Evolutionary conservation across 163 green algal genomes (phyloP).

Genomic region (Volvox carteri): DNA sequence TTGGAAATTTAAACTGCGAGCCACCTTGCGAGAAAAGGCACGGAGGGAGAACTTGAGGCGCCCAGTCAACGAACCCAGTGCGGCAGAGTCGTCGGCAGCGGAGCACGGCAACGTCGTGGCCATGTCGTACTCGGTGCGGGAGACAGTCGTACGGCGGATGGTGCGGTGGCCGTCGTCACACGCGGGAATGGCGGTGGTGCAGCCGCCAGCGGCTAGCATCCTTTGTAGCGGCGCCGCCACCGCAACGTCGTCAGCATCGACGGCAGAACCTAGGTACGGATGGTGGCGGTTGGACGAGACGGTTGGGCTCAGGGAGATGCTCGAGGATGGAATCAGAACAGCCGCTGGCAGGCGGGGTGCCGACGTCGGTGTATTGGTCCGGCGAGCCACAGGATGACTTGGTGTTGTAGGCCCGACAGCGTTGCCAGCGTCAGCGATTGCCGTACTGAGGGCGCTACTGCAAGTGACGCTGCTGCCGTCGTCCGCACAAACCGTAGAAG

Average conservation of each 20-base stretch:
- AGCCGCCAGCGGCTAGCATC: not conserved
- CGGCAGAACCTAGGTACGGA: not conserved
- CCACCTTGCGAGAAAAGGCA: constrained; percentile 66
- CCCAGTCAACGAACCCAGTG: constrained; percentile 55
- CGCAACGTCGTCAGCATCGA: not conserved
- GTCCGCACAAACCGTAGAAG: not conserved
- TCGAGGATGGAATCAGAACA: not conserved
- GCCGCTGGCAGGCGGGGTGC: not conserved
- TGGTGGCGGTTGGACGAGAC: not conserved
- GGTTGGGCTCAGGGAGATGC: not conserved
- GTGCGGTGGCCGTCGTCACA: constrained; percentile 23
- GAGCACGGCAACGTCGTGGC: not conserved
- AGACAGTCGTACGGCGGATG: not conserved
- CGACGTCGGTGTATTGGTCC: not conserved
- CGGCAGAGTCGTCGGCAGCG: constrained; percentile 8
- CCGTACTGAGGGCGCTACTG: not conserved
- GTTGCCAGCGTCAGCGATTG: not conserved
- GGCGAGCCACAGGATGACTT: not conserved
- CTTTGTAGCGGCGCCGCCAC: not conserved
- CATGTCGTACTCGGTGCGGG: not conserved
- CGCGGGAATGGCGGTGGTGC: not conserved
- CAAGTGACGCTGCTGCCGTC: not conserved
- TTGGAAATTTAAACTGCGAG: constrained; percentile 59
- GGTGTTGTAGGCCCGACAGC: not conserved
- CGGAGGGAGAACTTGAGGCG: constrained; percentile 61